phyloP scores from a whole-genome alignment of 805 yeast genomes.

The Pichia gijzeniarum region DNA sequence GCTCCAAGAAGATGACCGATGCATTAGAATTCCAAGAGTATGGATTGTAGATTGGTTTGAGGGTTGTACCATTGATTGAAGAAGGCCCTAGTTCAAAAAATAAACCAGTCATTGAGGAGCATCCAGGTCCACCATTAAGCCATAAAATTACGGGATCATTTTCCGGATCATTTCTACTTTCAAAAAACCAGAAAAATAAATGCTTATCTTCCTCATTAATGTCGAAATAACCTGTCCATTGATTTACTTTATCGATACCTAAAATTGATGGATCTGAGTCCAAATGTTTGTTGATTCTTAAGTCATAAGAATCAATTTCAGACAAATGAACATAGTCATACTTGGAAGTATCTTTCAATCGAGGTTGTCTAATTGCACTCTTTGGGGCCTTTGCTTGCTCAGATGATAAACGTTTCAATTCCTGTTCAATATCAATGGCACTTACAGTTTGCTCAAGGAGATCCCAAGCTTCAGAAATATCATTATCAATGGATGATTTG shows the following conservation, averaged over 20 bases:
- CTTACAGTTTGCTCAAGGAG: conserved; percentile 9
- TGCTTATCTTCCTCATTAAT: conserved; percentile 62
- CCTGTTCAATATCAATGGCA: neutral
- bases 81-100: conserved; percentile 86
- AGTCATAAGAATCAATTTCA: conserved; percentile 20
- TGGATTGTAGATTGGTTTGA: conserved; percentile 64
- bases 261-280: conserved; percentile 49
- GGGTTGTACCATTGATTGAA: conserved; percentile 46
- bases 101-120: conserved; percentile 81
- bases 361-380: conserved; percentile 5
- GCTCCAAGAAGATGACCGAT: conserved; percentile 79
- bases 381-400: conserved; percentile 5
- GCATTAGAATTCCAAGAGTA: conserved; percentile 83
- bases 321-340: conserved; percentile 9
- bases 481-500: neutral
- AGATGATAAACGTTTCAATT: neutral
- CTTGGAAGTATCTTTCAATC: neutral
- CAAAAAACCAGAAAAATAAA: conserved; percentile 77
- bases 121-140: conserved; percentile 95
- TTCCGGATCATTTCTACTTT: conserved; percentile 81
- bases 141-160: conserved; percentile 82
- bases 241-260: conserved; percentile 78
- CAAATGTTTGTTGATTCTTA: conserved; percentile 17
- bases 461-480: conserved; percentile 11
- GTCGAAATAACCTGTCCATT: conserved; percentile 82